These are phyloP conservation scores for Suillus luteus DNA, from an alignment of 768 basidiomycete species.

Conservation along the genomic window DNA sequence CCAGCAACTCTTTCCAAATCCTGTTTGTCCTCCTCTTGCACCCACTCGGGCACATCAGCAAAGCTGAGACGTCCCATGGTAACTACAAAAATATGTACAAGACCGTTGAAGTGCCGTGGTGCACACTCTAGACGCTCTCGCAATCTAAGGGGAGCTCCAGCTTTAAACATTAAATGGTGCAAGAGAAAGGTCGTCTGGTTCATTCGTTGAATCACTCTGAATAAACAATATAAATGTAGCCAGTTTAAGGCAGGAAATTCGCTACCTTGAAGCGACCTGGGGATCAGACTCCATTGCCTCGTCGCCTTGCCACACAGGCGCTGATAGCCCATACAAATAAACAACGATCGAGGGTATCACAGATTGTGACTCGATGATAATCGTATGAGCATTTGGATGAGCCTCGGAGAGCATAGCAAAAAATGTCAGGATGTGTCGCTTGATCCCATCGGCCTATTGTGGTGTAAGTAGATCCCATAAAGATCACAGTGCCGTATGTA, in stretches of 20 bases:
- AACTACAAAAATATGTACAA: slow-evolving; percentile 73
- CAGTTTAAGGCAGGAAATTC: neutral
- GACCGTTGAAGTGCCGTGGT: slow-evolving; percentile 58
- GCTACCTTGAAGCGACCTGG: slow-evolving; percentile 31
- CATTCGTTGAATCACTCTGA: slow-evolving; percentile 52
- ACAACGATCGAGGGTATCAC: slow-evolving; percentile 67
- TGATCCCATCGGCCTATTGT: slow-evolving; percentile 38
- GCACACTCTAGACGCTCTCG: slow-evolving; percentile 60
- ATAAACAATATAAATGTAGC: slow-evolving; percentile 13
- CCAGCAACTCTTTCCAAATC: slow-evolving; percentile 52
- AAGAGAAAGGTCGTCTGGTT: slow-evolving; percentile 60
- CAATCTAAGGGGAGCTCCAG: slow-evolving; percentile 51
- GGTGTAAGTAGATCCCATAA: slow-evolving; percentile 2
- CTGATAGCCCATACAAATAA: slow-evolving; percentile 52
- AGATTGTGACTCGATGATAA: slow-evolving; percentile 48
- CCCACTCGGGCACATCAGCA: slow-evolving; percentile 65
- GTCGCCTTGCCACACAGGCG: slow-evolving; percentile 69
- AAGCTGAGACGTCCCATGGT: slow-evolving; percentile 75
- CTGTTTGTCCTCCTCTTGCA: slow-evolving; percentile 40
- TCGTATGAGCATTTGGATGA: slow-evolving; percentile 39
- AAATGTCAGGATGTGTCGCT: slow-evolving; percentile 40
- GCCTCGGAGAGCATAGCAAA: slow-evolving; percentile 41
- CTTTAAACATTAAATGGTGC: slow-evolving; percentile 60
- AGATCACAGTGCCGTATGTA: slow-evolving; percentile 25
- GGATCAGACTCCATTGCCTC: slow-evolving; percentile 41